Evolutionary conservation across 768 basidiomycete genomes (phyloP).

Genomic region (Boletus patriciae): DNA sequence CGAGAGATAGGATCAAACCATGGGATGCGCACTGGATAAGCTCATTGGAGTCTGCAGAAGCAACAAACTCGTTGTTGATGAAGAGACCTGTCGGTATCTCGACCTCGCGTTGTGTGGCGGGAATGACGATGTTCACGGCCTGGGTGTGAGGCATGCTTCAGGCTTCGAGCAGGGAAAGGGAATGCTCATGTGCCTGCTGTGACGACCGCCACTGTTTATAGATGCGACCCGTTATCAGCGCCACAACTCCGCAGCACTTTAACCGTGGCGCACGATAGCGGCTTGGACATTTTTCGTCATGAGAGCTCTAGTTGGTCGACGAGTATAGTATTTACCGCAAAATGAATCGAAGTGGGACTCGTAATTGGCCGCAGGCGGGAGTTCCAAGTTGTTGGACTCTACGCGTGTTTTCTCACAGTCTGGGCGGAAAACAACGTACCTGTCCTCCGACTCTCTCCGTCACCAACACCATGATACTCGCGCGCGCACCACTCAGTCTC

Average conservation of each 20-base stretch:
- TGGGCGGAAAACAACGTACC: background rate
- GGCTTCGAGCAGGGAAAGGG: constrained; percentile 16
- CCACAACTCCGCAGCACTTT: constrained; percentile 9
- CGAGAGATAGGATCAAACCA: constrained; percentile 7
- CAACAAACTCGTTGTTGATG: constrained; percentile 87
- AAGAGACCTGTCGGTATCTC: constrained; percentile 80
- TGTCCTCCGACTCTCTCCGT: constrained; percentile 16
- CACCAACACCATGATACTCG: constrained; percentile 37
- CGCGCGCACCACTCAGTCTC: constrained; percentile 42
- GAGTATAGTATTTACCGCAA: background rate
- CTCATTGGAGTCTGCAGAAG: constrained; percentile 68
- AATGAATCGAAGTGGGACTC: background rate
- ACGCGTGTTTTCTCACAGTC: constrained; percentile 20
- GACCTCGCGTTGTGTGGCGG: constrained; percentile 48
- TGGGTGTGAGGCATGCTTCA: constrained; percentile 50
- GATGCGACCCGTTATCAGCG: constrained; percentile 4
- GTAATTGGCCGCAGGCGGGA: background rate
- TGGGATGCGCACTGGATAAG: constrained; percentile 53
- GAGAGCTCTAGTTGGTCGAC: background rate
- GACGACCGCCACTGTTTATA: constrained; percentile 11
- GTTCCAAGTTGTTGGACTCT: background rate
- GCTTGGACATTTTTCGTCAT: background rate
- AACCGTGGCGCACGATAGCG: background rate
- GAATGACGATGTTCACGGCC: constrained; percentile 41
- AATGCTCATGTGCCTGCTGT: background rate